These are phyloP conservation scores for Xanthoconium purpureum DNA, from an alignment of 768 basidiomycete genomes.

Conservation along the genomic window DNA sequence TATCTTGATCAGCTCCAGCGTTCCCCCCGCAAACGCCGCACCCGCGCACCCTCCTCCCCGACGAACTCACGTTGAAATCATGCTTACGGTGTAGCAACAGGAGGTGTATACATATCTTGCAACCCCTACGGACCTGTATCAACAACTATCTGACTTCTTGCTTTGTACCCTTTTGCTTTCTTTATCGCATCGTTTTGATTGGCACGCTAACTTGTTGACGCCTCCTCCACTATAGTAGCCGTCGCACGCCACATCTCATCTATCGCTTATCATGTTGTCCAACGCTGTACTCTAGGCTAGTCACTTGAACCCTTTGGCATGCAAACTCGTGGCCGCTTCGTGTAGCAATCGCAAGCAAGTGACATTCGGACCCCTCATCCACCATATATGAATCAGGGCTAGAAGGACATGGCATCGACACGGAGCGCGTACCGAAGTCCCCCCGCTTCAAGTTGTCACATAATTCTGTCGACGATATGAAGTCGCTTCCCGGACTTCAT, in stretches of 20 bases:
- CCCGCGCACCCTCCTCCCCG: slow-evolving; percentile 22
- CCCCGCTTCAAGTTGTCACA: not conserved
- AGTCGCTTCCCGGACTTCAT: not conserved
- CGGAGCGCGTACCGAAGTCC: not conserved
- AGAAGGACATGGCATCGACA: not conserved
- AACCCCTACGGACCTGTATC: slow-evolving; percentile 9
- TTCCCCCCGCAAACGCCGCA: slow-evolving; percentile 37
- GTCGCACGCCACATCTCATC: slow-evolving; percentile 5
- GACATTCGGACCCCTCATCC: not conserved
- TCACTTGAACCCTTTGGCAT: slow-evolving; percentile 3
- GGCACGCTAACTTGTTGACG: slow-evolving; percentile 4
- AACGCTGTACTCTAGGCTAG: slow-evolving; percentile 7
- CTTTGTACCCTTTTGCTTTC: slow-evolving; percentile 2
- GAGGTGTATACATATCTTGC: slow-evolving; percentile 13
- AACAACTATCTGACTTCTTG: slow-evolving; percentile 6
- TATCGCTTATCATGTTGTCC: slow-evolving; percentile 2
- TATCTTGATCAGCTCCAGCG: slow-evolving; percentile 48
- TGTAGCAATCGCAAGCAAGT: not conserved
- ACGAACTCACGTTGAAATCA: slow-evolving; percentile 20
- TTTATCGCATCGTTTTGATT: slow-evolving; percentile 15
- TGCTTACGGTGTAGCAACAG: slow-evolving; percentile 5
- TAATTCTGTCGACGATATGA: not conserved
- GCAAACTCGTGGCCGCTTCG: not conserved
- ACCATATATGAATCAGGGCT: slow-evolving; percentile 1
- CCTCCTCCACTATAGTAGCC: slow-evolving; percentile 4